A percentile compares a stretch with the other conserved stretches of the same genome.
Evolutionary conservation across 1,284 basidiomycete genomes (phyloP).

Genomic region (Gomphus sp.): DNA sequence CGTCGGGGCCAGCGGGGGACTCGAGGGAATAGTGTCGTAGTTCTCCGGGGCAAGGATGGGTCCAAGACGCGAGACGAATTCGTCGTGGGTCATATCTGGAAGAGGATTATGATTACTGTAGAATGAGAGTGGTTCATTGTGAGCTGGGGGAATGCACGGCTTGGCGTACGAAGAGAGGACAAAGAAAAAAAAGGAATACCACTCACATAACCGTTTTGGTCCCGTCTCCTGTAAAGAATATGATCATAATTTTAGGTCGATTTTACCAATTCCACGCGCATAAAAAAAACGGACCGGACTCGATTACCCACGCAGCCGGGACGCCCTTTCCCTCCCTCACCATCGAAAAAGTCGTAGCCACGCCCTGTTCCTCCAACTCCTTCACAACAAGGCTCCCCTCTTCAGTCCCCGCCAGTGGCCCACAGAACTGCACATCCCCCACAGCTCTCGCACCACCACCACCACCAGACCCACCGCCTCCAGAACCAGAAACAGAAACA

Average conservation of each 20-base stretch:
- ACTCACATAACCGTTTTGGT: slow-evolving; percentile 9
- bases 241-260: not conserved
- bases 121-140: not conserved
- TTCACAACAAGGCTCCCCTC: slow-evolving; percentile 54
- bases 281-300: slow-evolving; percentile 42
- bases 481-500: too few species aligned
- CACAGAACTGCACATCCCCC: slow-evolving; percentile 19
- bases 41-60: slow-evolving; percentile 73
- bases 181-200: not conserved
- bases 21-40: slow-evolving; percentile 31
- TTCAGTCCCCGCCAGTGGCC: slow-evolving; percentile 60
- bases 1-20: slow-evolving; percentile 12
- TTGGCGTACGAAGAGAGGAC: not conserved
- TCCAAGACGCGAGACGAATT: slow-evolving; percentile 67
- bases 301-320: slow-evolving; percentile 72
- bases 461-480: too few species aligned
- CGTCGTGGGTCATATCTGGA: slow-evolving; percentile 75
- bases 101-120: slow-evolving; percentile 73
- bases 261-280: not conserved
- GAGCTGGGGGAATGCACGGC: not conserved
- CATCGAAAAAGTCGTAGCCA: slow-evolving; percentile 65
- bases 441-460: not conserved
- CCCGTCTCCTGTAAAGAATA: not conserved
- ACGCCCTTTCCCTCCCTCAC: slow-evolving; percentile 61
- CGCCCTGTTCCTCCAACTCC: slow-evolving; percentile 57